Evolutionary conservation across 1,284 basidiomycete genomes (phyloP).

Genomic region (Boletus semigastroideus): DNA sequence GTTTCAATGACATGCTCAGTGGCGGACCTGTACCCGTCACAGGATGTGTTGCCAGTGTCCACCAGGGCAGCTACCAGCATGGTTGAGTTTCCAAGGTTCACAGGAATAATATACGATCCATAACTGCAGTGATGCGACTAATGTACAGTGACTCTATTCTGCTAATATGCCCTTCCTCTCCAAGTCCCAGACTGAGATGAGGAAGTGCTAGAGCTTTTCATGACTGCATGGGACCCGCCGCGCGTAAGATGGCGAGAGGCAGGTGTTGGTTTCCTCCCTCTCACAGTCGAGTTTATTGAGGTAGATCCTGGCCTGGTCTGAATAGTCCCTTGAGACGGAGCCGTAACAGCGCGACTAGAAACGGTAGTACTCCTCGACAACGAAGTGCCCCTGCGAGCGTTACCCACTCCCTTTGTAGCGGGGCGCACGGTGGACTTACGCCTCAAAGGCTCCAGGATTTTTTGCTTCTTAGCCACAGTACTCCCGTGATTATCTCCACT

Average conservation of each 20-base stretch:
- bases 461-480: slow-evolving; percentile 27
- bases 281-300: slow-evolving; percentile 11
- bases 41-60: background rate
- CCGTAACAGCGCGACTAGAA: slow-evolving; percentile 11
- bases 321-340: slow-evolving; percentile 10
- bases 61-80: background rate
- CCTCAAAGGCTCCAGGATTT: slow-evolving; percentile 26
- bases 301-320: slow-evolving; percentile 13
- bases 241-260: slow-evolving; percentile 12
- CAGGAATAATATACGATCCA: slow-evolving; percentile 2
- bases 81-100: slow-evolving; percentile 6
- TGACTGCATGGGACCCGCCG: slow-evolving; percentile 11
- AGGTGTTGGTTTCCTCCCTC: slow-evolving; percentile 13
- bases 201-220: slow-evolving; percentile 24
- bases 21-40: background rate
- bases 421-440: slow-evolving; percentile 34
- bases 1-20: background rate
- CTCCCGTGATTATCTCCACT: slow-evolving; percentile 5
- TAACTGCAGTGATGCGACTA: slow-evolving; percentile 15
- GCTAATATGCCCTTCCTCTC: slow-evolving; percentile 20
- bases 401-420: slow-evolving; percentile 9
- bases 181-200: slow-evolving; percentile 29
- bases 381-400: slow-evolving; percentile 14
- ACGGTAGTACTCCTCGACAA: slow-evolving; percentile 10
- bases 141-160: slow-evolving; percentile 22